A percentile compares a stretch with the other conserved stretches of the same genome.
These are phyloP conservation scores for Fusarium dimerum DNA, from an alignment of 2,329 filamentous ascomycete species.

Conservation along the genomic window DNA sequence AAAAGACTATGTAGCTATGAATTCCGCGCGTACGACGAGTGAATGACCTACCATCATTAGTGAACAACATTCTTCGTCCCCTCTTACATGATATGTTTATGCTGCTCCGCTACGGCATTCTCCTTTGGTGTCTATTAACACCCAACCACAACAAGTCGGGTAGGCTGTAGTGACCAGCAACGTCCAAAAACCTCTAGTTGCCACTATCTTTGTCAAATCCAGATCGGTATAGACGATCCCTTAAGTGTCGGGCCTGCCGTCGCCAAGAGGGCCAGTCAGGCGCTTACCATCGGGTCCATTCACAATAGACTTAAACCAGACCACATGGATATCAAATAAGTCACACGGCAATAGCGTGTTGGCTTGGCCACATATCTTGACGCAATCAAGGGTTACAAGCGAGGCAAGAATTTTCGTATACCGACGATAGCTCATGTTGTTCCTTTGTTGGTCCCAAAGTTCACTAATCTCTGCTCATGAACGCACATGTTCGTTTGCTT, in stretches of 20 bases:
- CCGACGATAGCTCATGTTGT: too few relatives aligned
- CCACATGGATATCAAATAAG: too few relatives aligned
- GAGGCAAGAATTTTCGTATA: neutral
- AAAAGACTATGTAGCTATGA: too few relatives aligned
- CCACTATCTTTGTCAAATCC: constrained; percentile 44
- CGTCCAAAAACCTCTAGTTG: constrained; percentile 42
- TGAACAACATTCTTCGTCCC: neutral
- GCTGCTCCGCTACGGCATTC: constrained; percentile 12
- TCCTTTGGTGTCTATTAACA: constrained; percentile 20
- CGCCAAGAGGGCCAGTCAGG: constrained; percentile 14
- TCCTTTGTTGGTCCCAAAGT: too few relatives aligned
- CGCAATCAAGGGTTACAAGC: neutral
- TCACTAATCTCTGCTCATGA: too few relatives aligned
- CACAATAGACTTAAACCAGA: too few relatives aligned
- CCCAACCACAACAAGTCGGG: constrained; percentile 43
- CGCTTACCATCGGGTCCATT: constrained; percentile 25
- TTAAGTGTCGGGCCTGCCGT: constrained; percentile 34
- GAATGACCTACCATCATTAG: neutral
- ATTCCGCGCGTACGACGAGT: too few relatives aligned
- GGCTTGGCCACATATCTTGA: neutral
- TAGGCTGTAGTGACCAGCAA: constrained; percentile 36
- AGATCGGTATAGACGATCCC: constrained; percentile 52
- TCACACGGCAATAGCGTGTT: too few relatives aligned
- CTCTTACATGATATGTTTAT: constrained; percentile 6
- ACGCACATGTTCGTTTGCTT: too few relatives aligned